These are phyloP conservation scores for Suillus luteus DNA, from an alignment of 768 basidiomycete genomes.

Conservation along the genomic window DNA sequence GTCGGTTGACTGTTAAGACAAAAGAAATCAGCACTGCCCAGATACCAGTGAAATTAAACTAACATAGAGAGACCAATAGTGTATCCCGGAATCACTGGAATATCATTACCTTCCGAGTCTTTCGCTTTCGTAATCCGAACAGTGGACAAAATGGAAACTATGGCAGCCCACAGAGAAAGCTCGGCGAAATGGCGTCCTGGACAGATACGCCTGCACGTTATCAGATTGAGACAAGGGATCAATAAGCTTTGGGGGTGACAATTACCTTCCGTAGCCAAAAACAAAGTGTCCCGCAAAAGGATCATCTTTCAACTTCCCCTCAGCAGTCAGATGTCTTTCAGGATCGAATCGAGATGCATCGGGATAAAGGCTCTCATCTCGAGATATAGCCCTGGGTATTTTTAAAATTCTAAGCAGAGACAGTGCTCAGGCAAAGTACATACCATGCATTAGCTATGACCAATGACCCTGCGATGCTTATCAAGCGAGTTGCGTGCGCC, in stretches of 20 bases:
- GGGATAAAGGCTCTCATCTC: neutral
- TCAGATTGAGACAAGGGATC: neutral
- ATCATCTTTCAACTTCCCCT: slow-evolving; percentile 1
- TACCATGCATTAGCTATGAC: neutral
- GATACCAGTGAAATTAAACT: neutral
- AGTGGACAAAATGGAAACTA: slow-evolving; percentile 11
- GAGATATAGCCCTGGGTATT: neutral
- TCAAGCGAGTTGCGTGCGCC: neutral
- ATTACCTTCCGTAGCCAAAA: slow-evolving; percentile 1
- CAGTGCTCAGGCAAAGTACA: no score
- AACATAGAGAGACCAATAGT: slow-evolving; percentile 7
- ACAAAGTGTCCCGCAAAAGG: neutral
- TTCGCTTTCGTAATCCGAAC: slow-evolving; percentile 13
- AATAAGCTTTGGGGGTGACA: no score
- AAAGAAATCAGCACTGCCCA: neutral
- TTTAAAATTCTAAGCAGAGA: neutral
- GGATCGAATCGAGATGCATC: slow-evolving; percentile 5
- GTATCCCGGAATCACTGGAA: slow-evolving; percentile 4
- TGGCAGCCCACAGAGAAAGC: slow-evolving; percentile 9
- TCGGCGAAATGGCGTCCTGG: slow-evolving; percentile 12
- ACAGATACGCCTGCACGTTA: slow-evolving; percentile 2
- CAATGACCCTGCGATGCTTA: neutral
- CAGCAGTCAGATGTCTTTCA: neutral
- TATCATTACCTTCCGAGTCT: slow-evolving; percentile 10
- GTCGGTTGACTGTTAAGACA: slow-evolving; percentile 3